Evolutionary conservation across 257 asterid genomes (phyloP).

Genomic region (Solanum pimpinellifolium): DNA sequence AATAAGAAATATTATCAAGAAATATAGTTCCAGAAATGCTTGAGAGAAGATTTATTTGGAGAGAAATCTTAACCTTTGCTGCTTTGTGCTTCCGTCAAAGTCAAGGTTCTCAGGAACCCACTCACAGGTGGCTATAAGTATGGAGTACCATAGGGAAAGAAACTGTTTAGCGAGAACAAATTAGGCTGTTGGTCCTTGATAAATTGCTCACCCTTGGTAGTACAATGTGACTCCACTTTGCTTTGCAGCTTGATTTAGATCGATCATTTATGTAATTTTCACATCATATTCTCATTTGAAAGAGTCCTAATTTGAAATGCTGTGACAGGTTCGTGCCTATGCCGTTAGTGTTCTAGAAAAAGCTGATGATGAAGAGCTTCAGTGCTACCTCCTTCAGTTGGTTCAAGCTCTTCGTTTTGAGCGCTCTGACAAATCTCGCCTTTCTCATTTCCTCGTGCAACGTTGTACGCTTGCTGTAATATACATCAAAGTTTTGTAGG

Average conservation of each 20-base stretch:
- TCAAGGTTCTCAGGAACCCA: not conserved
- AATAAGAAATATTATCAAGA: conserved; percentile 3
- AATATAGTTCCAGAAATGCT: conserved; percentile 1
- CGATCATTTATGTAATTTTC: not conserved
- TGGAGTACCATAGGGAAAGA: not conserved
- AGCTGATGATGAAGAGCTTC: conserved; percentile 99
- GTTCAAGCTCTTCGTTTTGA: conserved; percentile 99
- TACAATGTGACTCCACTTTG: not conserved
- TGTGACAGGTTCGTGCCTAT: conserved; percentile 79
- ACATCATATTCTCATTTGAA: not conserved
- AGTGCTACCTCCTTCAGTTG: conserved; percentile 94
- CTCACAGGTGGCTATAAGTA: not conserved
- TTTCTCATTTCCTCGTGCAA: conserved; percentile 87
- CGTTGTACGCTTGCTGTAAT: conserved; percentile 57
- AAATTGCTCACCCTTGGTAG: not conserved
- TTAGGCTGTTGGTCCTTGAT: not conserved
- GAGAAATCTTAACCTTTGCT: not conserved
- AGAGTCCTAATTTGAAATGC: conserved; percentile 1
- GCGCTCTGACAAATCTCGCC: conserved; percentile 89
- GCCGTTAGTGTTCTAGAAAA: conserved; percentile 94
- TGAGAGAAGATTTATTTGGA: not conserved
- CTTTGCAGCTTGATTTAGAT: not conserved
- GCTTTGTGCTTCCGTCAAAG: not conserved
- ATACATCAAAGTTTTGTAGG: conserved; percentile 8
- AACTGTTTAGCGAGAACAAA: not conserved